These are phyloP conservation scores for Sclerotinia nivalis DNA, from an alignment of 2,329 filamentous ascomycete species.

Conservation along the genomic window DNA sequence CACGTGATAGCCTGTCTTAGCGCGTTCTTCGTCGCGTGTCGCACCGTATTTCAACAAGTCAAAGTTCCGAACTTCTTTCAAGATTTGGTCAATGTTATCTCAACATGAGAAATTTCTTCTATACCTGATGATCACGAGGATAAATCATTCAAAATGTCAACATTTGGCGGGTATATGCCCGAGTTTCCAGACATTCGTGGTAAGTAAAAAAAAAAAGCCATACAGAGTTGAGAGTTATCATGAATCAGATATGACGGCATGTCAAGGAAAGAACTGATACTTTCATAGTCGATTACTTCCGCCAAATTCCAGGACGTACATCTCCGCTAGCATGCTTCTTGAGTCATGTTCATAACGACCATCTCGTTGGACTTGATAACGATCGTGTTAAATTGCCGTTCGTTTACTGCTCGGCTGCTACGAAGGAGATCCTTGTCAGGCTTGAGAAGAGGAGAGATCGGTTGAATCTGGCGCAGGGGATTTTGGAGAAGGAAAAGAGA, in stretches of 20 bases:
- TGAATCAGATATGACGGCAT: neutral
- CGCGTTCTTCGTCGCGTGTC: neutral
- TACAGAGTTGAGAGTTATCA: constrained; percentile 6
- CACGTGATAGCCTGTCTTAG: constrained; percentile 11
- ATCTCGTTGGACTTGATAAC: constrained; percentile 67
- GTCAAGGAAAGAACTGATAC: constrained; percentile 17
- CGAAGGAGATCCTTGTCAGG: constrained; percentile 74
- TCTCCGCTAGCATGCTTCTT: constrained; percentile 82
- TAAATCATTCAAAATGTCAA: constrained; percentile 60
- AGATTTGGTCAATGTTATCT: neutral
- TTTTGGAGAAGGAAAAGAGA: constrained; percentile 71
- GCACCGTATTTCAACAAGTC: neutral
- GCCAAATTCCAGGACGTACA: constrained; percentile 52
- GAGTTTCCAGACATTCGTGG: constrained; percentile 81
- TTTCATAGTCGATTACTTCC: constrained; percentile 75
- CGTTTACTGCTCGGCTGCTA: constrained; percentile 86
- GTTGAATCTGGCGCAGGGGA: constrained; percentile 76
- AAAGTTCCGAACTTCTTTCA: neutral
- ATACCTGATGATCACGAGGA: neutral
- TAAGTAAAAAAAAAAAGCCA: constrained; percentile 40
- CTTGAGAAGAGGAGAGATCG: constrained; percentile 78
- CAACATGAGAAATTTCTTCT: neutral
- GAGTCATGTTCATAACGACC: constrained; percentile 90
- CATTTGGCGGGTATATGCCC: constrained; percentile 68
- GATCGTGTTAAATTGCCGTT: constrained; percentile 77